Evolutionary conservation across 2,329 filamentous ascomycete species (phyloP), one percentile per base, ranked within the genome.

Genomic region (Alternaria triticimaculans): DNA sequence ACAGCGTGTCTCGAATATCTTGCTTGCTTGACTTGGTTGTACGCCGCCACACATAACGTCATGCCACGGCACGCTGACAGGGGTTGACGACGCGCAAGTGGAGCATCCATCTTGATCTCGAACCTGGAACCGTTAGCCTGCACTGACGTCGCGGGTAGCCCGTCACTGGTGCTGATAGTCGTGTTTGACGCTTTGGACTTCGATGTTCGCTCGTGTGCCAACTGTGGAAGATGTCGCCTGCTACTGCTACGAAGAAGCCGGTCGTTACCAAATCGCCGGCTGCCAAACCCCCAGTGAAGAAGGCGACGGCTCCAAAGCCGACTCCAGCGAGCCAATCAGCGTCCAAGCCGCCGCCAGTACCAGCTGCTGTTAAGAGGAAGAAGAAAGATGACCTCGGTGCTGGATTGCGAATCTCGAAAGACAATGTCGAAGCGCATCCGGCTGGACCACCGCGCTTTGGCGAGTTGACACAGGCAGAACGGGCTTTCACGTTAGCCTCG

Each of bases 401-500:
- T 37, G 83, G 83, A 12, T 72, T 84, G 45, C 80, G 76, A 49
- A 72, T 84, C 43, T 81, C 81, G 50, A 81, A 81, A 62, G 78
- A 80, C 49, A 79, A 76, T 63, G 75, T 81, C 55, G 80, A 81
- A 45, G 67, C 71, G 37, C 81, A 83, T 76, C 81, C 81, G 43
- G 78, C 81, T n/a, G 81, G 80, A 5, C 81, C 80, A 26, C 76
- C 82, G 21, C 78, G 78, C 62, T 82, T 84, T 82, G 83, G 83
- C 61, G 76, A 80, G 33, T 75, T 84, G 67, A 82, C 81, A 18
- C 83, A 85, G 70, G 83, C 83, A 25, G 84, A 85, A 70, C 76
- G 83, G 44, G 83, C 83, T 15, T 84, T 85, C 64, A 84, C 82
- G 26, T 78, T 84, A 41, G 82, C 82, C 10, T 85, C 83, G 55